A percentile compares a stretch with the other conserved stretches of the same genome.
phyloP scores from a whole-genome alignment of 202 grass and related monocot genomes.

The Setaria italica region DNA sequence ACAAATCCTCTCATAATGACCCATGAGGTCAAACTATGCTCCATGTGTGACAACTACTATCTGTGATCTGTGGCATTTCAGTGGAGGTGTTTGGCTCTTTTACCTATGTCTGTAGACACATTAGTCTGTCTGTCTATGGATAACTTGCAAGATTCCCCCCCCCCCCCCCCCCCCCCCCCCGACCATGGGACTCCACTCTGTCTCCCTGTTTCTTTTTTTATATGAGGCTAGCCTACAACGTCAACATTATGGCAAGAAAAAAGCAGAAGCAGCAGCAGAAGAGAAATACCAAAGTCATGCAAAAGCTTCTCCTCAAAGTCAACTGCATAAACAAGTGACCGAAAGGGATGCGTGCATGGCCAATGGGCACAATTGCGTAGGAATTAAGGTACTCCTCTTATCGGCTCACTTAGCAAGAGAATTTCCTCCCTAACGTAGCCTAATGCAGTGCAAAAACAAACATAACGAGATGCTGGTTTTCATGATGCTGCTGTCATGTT shows the following conservation, averaged over 20 bases:
- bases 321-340: conserved; percentile 51
- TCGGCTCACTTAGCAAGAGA: conserved; percentile 24
- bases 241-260: not conserved
- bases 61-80: not conserved
- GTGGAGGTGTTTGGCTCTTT: conserved; percentile 47
- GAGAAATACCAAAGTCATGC: conserved; percentile 18
- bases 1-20: conserved; percentile 10
- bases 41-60: not conserved
- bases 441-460: not conserved
- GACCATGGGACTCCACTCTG: conserved; percentile 11
- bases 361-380: conserved; percentile 50
- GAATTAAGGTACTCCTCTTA: conserved; percentile 52
- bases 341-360: conserved; percentile 34
- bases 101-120: conserved; percentile 9
- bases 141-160: not conserved
- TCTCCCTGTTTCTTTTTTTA: not conserved
- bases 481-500: conserved; percentile 46
- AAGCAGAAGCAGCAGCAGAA: not conserved
- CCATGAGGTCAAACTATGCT: conserved; percentile 49
- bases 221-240: not conserved
- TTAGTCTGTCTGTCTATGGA: conserved; percentile 35
- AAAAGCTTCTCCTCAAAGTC: conserved; percentile 35
- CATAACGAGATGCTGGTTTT: not conserved
- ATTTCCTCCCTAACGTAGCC: conserved; percentile 13
- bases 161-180: not conserved